Percentiles rank a stretch among this genome's conserved stretches.
Conservation (phyloP, 176 grass and related monocot genomes). For the Triticum timopheevii region DNA sequence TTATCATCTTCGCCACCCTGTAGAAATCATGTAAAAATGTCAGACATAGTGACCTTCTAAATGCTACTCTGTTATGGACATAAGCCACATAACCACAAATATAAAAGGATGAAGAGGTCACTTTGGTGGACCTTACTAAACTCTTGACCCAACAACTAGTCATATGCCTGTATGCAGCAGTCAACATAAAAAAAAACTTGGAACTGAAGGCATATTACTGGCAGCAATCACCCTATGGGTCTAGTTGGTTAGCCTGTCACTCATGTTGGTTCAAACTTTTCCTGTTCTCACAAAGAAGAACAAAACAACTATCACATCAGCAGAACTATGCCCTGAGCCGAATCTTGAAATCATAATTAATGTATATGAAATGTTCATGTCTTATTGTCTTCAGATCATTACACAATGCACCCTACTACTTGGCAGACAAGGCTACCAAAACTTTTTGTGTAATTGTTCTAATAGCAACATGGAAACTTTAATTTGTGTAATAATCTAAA, state of each 20-base stretch:
- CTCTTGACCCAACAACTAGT: background rate
- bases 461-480: slow-evolving; percentile 13
- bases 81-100: background rate
- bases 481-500: slow-evolving; percentile 14
- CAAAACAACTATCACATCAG: background rate
- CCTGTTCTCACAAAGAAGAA: background rate
- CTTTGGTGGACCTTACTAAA: background rate
- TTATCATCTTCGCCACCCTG: slow-evolving; percentile 67
- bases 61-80: slow-evolving; percentile 7
- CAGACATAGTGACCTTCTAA: background rate
- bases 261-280: slow-evolving; percentile 3
- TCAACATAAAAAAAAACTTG: background rate
- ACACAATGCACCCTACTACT: background rate
- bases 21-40: slow-evolving; percentile 26
- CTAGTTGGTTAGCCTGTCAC: background rate
- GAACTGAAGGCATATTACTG: background rate
- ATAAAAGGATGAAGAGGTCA: slow-evolving; percentile 3
- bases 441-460: background rate
- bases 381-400: slow-evolving; percentile 5
- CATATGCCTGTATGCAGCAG: background rate
- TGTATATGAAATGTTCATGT: background rate
- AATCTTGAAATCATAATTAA: slow-evolving; percentile 16
- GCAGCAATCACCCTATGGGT: slow-evolving; percentile 5
- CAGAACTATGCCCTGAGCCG: background rate
- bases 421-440: slow-evolving; percentile 6